Evolutionary conservation across 2,329 filamentous ascomycete genomes (phyloP), one percentile per base, ranked within the genome.

Genomic region (Cytospora mali): DNA sequence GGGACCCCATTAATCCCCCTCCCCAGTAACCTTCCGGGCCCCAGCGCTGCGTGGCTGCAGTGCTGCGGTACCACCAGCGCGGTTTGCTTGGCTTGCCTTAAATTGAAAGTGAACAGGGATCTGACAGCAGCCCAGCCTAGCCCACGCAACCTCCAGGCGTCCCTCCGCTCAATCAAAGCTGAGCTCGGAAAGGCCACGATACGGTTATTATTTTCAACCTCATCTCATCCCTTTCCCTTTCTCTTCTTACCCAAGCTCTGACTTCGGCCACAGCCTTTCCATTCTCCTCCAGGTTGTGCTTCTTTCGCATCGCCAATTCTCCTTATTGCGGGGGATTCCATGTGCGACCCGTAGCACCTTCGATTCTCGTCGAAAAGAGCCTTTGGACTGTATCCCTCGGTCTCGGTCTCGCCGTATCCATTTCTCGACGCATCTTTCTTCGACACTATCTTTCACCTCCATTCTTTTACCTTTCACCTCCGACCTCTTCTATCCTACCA

Each of bases 161-260:
- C 42, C 42, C 42, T 46, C 58, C 21, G 33, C 55, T 58, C 11
- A n/a, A 42, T 60, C 58, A 52, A 39, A 60, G 50, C 35, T 52
- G 58, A 48, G 58, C 57, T 61, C 52, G 52, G 54, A 64, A 53
- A 64, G 62, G 62, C 62, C 62, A 64, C 62, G 57, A 64, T 46
- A 46, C 42, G 42, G n/a, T 46, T 46, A 23, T 61, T 57, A 57
- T 64, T 64, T 39, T 31, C 53, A 61, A 29, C 28, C 48, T 53
- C 25, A n/a, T 23, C 57, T 51, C 53, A 61, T 64, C 59, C 62
- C 62, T 62, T 64, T 49, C 51, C 59, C 35, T 54, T n/a, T 23
- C 42, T 10, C 21, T 54, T 61, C 50, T 23, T 23, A 51, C 48
- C 59, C 54, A 56, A 60, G 60, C 55, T 56, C 51, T 62, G 60